A percentile compares a stretch with the other conserved stretches of the same genome.
Evolutionary conservation across 2,329 filamentous ascomycete genomes (phyloP).

Genomic region (Ascomycota sp.): DNA sequence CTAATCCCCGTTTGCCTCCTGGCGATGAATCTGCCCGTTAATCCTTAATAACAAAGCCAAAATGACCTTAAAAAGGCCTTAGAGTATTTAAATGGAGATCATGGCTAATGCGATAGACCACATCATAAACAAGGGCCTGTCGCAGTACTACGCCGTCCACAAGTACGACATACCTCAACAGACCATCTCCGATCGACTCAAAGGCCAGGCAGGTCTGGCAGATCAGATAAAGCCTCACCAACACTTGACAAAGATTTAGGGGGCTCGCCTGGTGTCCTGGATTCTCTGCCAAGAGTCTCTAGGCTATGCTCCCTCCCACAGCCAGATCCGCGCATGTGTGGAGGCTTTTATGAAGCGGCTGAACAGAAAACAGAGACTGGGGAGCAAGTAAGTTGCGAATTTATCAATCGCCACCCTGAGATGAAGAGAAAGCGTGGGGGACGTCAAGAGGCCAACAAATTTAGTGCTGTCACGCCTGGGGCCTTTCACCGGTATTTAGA

Average conservation of each 20-base stretch:
- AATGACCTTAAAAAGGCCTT: background rate
- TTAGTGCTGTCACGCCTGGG: background rate
- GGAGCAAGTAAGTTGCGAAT: background rate
- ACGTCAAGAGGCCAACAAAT: background rate
- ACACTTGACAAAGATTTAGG: background rate
- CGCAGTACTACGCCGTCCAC: background rate
- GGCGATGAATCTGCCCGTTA: background rate
- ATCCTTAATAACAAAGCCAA: background rate
- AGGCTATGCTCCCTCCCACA: background rate
- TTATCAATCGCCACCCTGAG: background rate
- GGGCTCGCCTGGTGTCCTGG: background rate
- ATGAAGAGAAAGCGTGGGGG: background rate
- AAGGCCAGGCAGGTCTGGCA: background rate
- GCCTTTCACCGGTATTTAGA: background rate
- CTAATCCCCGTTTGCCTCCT: background rate
- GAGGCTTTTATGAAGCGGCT: background rate
- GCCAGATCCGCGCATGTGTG: background rate
- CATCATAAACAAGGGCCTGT: background rate
- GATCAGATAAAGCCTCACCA: background rate
- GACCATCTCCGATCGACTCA: background rate
- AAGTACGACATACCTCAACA: background rate
- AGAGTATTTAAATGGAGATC: background rate
- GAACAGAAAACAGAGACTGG: background rate
- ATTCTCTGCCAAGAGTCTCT: background rate
- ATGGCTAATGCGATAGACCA: background rate